Base-by-base conservation (phyloP, 441 rosid species). In the Aleurites moluccanus region DNA sequence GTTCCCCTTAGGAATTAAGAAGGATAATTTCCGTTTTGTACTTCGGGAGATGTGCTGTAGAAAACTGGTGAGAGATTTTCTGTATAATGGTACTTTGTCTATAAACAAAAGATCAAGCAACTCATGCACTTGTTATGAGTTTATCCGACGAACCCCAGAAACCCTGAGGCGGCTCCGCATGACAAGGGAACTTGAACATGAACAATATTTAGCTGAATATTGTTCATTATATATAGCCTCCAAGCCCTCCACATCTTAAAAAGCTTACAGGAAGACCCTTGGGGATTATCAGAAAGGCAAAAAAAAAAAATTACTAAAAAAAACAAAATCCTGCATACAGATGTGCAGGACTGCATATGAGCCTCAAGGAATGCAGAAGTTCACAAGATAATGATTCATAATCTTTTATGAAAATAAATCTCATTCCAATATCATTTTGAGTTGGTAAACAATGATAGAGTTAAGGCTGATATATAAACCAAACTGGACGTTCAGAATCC, bases 31-130 rank as follows among this genome's bases (percentile, higher is more conserved):
- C 88, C 20, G 91, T 82, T 82, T 87, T 86, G 83, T 80, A 80
- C 75, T 75, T 70, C 21, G 91, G 91, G 74, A 89, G 88, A 80
- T 87, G 67, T n/a, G 82, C 86, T 64, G 80, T 78, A 1, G 89
- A 81, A 78, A 89, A 89, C 87, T 84, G 83, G 73, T 87, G 78
- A 2, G 90, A 88, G 57, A 87, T 81, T 87, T 89, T 87, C 93
- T 89, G 87, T 80, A 76, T 27, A 25, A 77, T 23, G 64, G 25
- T 47, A 42, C 65, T 18, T 50, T 64, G 69, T 56, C 42, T 63
- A 64, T 61, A 7, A 59, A 59, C 59, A 16, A 44, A 72, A 60
- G 40, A 42, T 60, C 33, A 25, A 42, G 55, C 18, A 21, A 67
- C 11, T 47, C 40, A 8, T 6, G 10, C 42, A 56, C 13, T 20